These are phyloP conservation scores for Lachnellula subtilissima DNA, from an alignment of 2,329 filamentous ascomycete species.

Conservation along the genomic window DNA sequence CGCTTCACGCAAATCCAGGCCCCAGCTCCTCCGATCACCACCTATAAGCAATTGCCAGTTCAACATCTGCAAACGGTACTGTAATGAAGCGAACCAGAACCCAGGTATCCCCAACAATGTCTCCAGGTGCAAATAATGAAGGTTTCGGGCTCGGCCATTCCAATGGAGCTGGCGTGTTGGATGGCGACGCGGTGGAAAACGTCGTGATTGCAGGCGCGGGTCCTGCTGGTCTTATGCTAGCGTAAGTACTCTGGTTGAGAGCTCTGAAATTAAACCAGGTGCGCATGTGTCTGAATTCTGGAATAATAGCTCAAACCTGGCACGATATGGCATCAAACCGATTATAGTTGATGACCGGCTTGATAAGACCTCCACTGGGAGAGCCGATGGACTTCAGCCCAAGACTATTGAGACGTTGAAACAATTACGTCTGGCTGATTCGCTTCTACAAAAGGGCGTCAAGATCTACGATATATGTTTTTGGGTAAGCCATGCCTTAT, in stretches of 20 bases:
- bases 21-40: background rate
- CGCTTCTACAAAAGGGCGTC: constrained; percentile 51
- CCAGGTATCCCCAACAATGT: constrained; percentile 15
- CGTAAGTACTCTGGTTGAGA: constrained; percentile 14
- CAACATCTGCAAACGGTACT: background rate
- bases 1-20: no score
- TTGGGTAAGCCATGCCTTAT: constrained; percentile 51
- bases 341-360: constrained; percentile 64
- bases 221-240: constrained; percentile 40
- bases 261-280: background rate
- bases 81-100: constrained; percentile 9
- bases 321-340: constrained; percentile 61
- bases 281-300: background rate
- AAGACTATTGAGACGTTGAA: constrained; percentile 60
- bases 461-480: constrained; percentile 55
- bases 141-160: constrained; percentile 13
- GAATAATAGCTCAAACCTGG: constrained; percentile 46
- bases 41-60: background rate
- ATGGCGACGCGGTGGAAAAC: constrained; percentile 9
- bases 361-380: constrained; percentile 55
- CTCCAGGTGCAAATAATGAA: constrained; percentile 18
- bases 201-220: constrained; percentile 37
- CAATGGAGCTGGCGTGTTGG: background rate
- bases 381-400: constrained; percentile 60
- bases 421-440: constrained; percentile 51